Percentiles rank a stretch among this genome's conserved stretches.
These are phyloP conservation scores for Penicillium maclennaniae DNA, from an alignment of 495 filamentous ascomycete species.

Conservation along the genomic window DNA sequence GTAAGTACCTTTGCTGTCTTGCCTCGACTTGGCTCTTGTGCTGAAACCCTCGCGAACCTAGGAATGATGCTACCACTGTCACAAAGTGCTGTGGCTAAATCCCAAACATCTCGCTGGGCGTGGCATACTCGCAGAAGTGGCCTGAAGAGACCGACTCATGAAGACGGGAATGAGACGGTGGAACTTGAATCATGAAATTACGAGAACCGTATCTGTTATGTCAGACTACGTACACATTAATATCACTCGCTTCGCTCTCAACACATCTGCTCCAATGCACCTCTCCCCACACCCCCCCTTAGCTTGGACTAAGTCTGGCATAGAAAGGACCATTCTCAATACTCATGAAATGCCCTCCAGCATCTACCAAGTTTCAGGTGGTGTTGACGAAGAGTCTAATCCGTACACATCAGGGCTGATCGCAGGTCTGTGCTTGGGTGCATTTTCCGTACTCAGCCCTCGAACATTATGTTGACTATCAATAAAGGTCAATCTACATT, in stretches of 20 bases:
- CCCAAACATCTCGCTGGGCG: background rate
- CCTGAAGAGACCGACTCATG: background rate
- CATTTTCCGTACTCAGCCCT: slow-evolving; percentile 13
- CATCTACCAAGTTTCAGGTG: slow-evolving; percentile 6
- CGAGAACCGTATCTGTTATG: background rate
- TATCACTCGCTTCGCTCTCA: slow-evolving; percentile 14
- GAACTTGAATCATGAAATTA: background rate
- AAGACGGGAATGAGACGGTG: background rate
- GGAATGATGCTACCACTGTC: slow-evolving; percentile 33
- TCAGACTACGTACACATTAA: slow-evolving; percentile 16
- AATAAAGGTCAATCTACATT: slow-evolving; percentile 10
- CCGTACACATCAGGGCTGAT: slow-evolving; percentile 14
- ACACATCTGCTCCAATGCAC: slow-evolving; percentile 16
- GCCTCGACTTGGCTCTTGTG: background rate
- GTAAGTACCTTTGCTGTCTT: slow-evolving; percentile 10
- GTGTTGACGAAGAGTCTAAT: background rate
- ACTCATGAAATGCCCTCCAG: slow-evolving; percentile 17
- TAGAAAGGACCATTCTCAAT: slow-evolving; percentile 1
- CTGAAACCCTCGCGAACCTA: background rate
- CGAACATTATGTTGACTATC: slow-evolving; percentile 36
- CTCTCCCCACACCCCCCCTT: background rate
- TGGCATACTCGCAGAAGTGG: background rate
- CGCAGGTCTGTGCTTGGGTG: slow-evolving; percentile 16
- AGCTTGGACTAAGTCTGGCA: slow-evolving; percentile 15
- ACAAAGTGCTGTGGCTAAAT: slow-evolving; percentile 34